Base-by-base conservation (phyloP, 306 rosid genomes). In the Luffa acutangula region DNA sequence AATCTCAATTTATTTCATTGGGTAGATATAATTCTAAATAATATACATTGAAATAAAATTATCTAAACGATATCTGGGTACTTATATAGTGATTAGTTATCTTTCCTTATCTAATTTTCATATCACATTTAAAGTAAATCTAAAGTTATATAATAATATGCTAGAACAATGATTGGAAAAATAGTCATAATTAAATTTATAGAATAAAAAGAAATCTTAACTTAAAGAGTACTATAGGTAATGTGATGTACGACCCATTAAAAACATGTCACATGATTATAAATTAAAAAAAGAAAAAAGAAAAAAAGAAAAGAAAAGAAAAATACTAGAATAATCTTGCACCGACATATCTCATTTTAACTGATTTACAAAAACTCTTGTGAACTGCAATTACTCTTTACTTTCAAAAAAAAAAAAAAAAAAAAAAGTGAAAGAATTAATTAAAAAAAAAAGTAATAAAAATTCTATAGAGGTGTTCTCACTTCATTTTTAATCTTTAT, bases 261-360 rank as follows among this genome's bases (percentile, higher is more conserved):
- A 43, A 74, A 74, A 74, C 78, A 74, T 33, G 59, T 33, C 78
- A 74, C 78, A 74, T 74, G 78, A 74, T 74, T 69, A 20, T 69
- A 69, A 69, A 43, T 70, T 70, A 8, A 7, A 37, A 14, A 15
- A n/a, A 3, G 1, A 10, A 25, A 60, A 31, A 5, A 10, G 0
- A 3, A 25, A 25, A 31, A 0, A 54, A 0, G 10, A 1, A 65
- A 14, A 14, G 2, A 12, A n/a, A 39, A 41, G 1, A 1, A 14
- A 17, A 49, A 51, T 25, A 73, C 21, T 73, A 14, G 1, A 51
- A 74, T 43, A 51, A 74, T 53, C 20, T 33, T 74, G 78, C 78
- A 74, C 78, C 78, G 78, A 74, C 78, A 74, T 74, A 2, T 67
- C 31, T 67, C 52, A 18, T 67, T 67, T 69, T 3, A 17, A 62